Evolutionary conservation across 2,329 filamentous ascomycete genomes (phyloP).

Genomic region (Hypoxylon sp.): DNA sequence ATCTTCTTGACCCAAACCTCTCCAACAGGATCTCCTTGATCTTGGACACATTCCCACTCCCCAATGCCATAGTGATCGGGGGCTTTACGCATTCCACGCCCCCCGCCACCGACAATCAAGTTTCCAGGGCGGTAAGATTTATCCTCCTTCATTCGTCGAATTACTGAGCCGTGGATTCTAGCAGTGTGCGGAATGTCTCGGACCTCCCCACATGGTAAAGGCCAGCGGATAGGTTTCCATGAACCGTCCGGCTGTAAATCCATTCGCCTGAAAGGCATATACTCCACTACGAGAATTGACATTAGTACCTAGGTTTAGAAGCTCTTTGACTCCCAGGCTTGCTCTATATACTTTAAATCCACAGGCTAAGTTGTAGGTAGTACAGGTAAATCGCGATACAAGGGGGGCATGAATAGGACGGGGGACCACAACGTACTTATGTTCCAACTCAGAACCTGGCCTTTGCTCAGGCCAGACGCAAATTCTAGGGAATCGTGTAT

Average conservation of each 20-base stretch:
- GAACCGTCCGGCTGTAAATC: slow-evolving; percentile 78
- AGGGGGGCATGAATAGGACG: neutral
- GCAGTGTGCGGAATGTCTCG: slow-evolving; percentile 80
- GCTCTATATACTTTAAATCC: neutral
- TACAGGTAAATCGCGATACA: neutral
- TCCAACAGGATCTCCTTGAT: slow-evolving; percentile 75
- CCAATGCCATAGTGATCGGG: slow-evolving; percentile 75
- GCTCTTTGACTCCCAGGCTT: neutral
- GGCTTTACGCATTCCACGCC: slow-evolving; percentile 74
- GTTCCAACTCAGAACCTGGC: slow-evolving; percentile 76
- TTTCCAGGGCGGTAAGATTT: slow-evolving; percentile 80
- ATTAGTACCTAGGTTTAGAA: slow-evolving; percentile 12
- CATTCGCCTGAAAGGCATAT: slow-evolving; percentile 84
- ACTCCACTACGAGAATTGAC: slow-evolving; percentile 73
- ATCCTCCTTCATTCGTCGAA: slow-evolving; percentile 76
- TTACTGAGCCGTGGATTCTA: slow-evolving; percentile 79
- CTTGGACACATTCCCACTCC: slow-evolving; percentile 76
- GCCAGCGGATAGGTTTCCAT: slow-evolving; percentile 86
- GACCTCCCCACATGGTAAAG: slow-evolving; percentile 80
- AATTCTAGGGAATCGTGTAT: slow-evolving; percentile 81
- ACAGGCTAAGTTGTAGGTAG: neutral
- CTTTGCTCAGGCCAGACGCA: slow-evolving; percentile 66
- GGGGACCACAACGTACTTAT: slow-evolving; percentile 73
- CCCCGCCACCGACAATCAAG: slow-evolving; percentile 82
- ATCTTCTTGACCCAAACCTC: slow-evolving; percentile 71